Conservation (phyloP, 1,284 basidiomycete genomes). For the Neolentinus lepideus region DNA sequence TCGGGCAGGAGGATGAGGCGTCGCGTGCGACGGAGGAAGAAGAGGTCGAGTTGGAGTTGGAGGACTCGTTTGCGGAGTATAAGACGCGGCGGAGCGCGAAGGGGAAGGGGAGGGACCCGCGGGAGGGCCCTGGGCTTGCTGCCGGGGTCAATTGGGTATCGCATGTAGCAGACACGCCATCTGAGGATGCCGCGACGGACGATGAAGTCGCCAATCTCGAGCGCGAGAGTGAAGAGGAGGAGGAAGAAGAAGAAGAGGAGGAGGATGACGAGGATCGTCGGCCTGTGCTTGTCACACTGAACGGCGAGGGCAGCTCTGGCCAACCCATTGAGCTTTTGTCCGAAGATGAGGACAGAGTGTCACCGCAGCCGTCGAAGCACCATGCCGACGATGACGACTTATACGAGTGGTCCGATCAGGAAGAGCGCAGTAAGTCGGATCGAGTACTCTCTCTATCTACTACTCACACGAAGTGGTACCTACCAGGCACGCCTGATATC, state of each 20-base stretch:
- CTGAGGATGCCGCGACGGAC: neutral
- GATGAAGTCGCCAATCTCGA: neutral
- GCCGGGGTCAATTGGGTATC: neutral
- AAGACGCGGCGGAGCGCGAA: slow-evolving; percentile 41
- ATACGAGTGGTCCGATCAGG: slow-evolving; percentile 14
- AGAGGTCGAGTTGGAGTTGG: slow-evolving; percentile 22
- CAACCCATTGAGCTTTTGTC: slow-evolving; percentile 41
- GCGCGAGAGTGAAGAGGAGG: neutral
- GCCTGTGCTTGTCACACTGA: neutral
- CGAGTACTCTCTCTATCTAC: too few relatives aligned
- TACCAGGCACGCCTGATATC: slow-evolving; percentile 20
- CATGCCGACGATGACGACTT: slow-evolving; percentile 7
- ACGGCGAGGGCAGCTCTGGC: slow-evolving; percentile 15
- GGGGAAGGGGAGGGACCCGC: slow-evolving; percentile 54
- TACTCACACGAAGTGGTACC: too few relatives aligned
- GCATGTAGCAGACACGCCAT: neutral
- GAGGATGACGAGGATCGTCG: neutral
- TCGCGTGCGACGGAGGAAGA: slow-evolving; percentile 19
- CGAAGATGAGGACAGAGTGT: slow-evolving; percentile 23
- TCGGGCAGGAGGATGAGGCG: slow-evolving; percentile 34
- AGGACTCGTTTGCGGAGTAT: slow-evolving; percentile 51
- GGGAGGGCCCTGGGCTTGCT: slow-evolving; percentile 43
- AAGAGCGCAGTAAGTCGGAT: slow-evolving; percentile 15
- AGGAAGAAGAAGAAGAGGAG: neutral
- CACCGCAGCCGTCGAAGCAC: slow-evolving; percentile 7